Conservation (phyloP, 129 eudicot genomes). For the Flaveria bidentis region DNA sequence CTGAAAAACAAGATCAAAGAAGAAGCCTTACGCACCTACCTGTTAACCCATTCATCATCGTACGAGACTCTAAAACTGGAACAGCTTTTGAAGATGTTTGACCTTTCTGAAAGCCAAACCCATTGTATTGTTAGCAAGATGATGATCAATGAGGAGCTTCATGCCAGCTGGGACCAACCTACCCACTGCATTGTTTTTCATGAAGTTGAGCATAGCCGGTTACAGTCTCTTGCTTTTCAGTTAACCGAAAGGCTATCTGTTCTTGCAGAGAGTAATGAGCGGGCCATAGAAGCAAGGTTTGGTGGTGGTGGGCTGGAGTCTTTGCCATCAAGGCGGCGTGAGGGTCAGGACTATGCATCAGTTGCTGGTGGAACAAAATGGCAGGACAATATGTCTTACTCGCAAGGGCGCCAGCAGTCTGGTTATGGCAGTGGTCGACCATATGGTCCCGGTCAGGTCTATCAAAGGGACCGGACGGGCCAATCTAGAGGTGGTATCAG, state of each 20-base stretch:
- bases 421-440: conserved; percentile 50
- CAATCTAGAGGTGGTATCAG: conserved; percentile 47
- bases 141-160: conserved; percentile 87
- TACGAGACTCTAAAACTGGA: conserved; percentile 60
- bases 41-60: conserved; percentile 56
- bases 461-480: conserved; percentile 39
- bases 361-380: conserved; percentile 46
- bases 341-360: conserved; percentile 72
- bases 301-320: conserved; percentile 74
- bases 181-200: conserved; percentile 67
- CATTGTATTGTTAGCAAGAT: conserved; percentile 71
- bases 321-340: conserved; percentile 53
- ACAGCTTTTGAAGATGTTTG: conserved; percentile 77
- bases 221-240: conserved; percentile 76
- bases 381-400: conserved; percentile 49
- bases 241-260: conserved; percentile 64
- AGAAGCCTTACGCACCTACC: conserved; percentile 75
- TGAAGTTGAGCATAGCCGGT: conserved; percentile 64
- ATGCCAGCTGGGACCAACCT: conserved; percentile 80
- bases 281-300: conserved; percentile 56
- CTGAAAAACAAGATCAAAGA: conserved; percentile 73
- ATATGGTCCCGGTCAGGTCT: conserved; percentile 39
- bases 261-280: conserved; percentile 70
- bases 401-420: conserved; percentile 51
- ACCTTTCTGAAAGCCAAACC: conserved; percentile 54